Base-by-base conservation (phyloP, 495 filamentous ascomycete genomes). In the Filosporella fistucella region DNA sequence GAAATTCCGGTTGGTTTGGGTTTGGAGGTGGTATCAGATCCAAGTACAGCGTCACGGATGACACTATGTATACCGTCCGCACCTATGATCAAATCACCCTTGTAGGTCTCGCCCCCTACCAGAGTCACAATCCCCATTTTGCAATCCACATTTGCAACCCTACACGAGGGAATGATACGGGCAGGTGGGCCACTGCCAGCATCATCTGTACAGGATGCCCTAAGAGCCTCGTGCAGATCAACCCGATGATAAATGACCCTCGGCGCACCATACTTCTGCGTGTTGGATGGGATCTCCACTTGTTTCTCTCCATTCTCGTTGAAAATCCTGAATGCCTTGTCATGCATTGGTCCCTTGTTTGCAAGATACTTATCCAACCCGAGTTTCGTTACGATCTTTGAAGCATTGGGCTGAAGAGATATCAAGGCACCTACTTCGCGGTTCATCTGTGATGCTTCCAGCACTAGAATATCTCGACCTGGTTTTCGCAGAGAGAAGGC, bases 141-240 rank as follows among this genome's bases (percentile, higher is more conserved):
- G 0, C 69, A 47, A 32, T 80, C 70, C 3, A 78, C 61, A 8
- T 60, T 63, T 0, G 63, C 60, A 3, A 76, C 70, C 25, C 65
- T 69, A 56, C 63, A 72, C 16, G 69, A 56, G 3, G 60, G 66
- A 39, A 73, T 59, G 1, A 81, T 54, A 8, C 49, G 41, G 4
- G 67, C 72, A 1, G 75, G 68, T 12, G 49, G 53, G 0, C 72
- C 72, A 7, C 24, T 29, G 2, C 62, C 60, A 8, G 68, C 65
- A 2, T 59, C 45, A 2, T 57, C 63, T 11, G 65, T 64, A 3
- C 75, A 75, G 12, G 65, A 51, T 29, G 64, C 64, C 14, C 62
- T 51, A 18, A 80, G 57, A 20, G 55, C 57, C 0, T 74, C 67
- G 29, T 66, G 70, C 18, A 80, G 62, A 48, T 66, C 60, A 2